Evolutionary conservation across 2,329 filamentous ascomycete genomes (phyloP).

Genomic region (Stachybotrys echinatus): DNA sequence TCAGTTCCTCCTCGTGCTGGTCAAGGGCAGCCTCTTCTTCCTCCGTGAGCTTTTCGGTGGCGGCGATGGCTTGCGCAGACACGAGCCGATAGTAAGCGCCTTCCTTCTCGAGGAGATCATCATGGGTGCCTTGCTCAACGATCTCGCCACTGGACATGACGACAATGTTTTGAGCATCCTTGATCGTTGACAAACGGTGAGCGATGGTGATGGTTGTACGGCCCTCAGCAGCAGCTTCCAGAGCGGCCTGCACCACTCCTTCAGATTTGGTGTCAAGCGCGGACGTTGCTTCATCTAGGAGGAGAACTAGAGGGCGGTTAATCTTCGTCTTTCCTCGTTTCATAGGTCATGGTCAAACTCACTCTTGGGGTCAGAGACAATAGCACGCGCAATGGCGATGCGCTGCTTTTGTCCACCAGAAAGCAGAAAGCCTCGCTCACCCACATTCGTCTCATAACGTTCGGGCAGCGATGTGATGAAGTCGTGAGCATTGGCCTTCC

Average conservation of each 20-base stretch:
- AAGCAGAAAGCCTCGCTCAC: slow-evolving; percentile 85
- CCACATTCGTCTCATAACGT: slow-evolving; percentile 91
- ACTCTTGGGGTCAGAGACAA: slow-evolving; percentile 84
- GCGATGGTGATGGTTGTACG: slow-evolving; percentile 95
- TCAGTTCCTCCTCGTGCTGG: slow-evolving; percentile 43
- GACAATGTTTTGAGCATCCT: slow-evolving; percentile 90
- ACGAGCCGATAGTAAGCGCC: slow-evolving; percentile 82
- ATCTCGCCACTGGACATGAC: slow-evolving; percentile 85
- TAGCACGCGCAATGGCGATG: slow-evolving; percentile 86
- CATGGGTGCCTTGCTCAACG: slow-evolving; percentile 86
- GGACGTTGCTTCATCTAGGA: slow-evolving; percentile 92
- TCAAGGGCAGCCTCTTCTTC: slow-evolving; percentile 48
- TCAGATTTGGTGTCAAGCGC: slow-evolving; percentile 93
- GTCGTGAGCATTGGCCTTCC: slow-evolving; percentile 89
- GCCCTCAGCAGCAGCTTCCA: slow-evolving; percentile 79
- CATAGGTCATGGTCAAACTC: slow-evolving; percentile 13
- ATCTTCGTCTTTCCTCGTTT: background rate
- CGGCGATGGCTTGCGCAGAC: slow-evolving; percentile 77
- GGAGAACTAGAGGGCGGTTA: slow-evolving; percentile 49
- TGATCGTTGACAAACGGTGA: slow-evolving; percentile 91
- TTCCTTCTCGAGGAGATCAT: slow-evolving; percentile 64
- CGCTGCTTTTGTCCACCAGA: slow-evolving; percentile 96
- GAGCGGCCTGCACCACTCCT: slow-evolving; percentile 85
- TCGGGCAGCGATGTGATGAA: slow-evolving; percentile 81
- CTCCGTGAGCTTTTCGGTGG: slow-evolving; percentile 46